Percentiles rank a stretch among this genome's conserved stretches.
phyloP scores from a whole-genome alignment of 164 flowering plant species.

The Kalanchoe fedtschenkoi region DNA sequence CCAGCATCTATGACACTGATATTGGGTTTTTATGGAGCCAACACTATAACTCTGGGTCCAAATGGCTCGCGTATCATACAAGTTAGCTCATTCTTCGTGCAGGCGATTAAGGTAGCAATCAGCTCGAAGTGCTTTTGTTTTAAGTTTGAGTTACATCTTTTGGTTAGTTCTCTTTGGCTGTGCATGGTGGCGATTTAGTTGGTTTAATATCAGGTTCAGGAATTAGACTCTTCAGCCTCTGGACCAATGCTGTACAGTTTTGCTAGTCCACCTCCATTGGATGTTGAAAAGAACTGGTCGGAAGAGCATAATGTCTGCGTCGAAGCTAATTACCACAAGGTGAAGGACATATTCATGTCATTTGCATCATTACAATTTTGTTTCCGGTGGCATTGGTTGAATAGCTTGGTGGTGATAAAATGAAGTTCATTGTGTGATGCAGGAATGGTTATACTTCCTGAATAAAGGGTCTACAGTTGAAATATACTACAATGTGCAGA shows the following conservation, averaged over 20 bases:
- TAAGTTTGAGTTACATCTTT: background rate
- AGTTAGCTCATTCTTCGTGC: constrained; percentile 2
- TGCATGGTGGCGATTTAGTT: background rate
- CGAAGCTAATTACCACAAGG: background rate
- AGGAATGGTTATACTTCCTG: constrained; percentile 43
- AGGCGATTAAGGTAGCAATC: background rate
- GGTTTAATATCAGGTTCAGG: background rate
- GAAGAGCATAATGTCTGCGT: constrained; percentile 2
- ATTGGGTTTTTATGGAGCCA: too few species aligned
- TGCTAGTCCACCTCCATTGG: background rate
- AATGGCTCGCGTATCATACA: background rate
- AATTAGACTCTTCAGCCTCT: background rate
- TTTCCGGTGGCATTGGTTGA: background rate
- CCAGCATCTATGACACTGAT: too few species aligned
- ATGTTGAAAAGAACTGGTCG: constrained; percentile 1
- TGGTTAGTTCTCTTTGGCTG: background rate
- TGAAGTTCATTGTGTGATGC: constrained; percentile 6
- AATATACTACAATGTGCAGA: constrained; percentile 28
- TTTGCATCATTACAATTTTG: background rate
- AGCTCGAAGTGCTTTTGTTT: too few species aligned
- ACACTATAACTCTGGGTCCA: too few species aligned
- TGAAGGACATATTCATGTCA: background rate
- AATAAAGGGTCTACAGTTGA: constrained; percentile 38
- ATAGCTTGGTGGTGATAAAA: background rate
- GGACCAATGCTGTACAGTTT: constrained; percentile 3